Base-by-base conservation (phyloP, 1,284 basidiomycete species). In the Marasmius oreades region DNA sequence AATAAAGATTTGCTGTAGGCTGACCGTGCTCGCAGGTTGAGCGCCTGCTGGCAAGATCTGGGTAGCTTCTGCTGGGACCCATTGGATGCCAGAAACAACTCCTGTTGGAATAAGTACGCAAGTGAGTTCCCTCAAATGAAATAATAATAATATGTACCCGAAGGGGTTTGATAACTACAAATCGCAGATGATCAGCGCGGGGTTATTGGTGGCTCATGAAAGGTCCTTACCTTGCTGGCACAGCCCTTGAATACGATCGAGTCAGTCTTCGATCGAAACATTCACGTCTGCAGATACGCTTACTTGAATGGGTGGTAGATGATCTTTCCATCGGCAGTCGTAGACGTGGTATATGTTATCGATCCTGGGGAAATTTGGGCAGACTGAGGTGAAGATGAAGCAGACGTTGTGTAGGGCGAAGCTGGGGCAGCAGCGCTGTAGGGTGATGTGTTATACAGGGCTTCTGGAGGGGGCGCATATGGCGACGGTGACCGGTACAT, bases 291-390 rank as follows among this genome's bases (percentile, higher is more conserved):
- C 18, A 24, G 47, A 43, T 34, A 36, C 48, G 45, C 82, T 63
- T 64, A 87, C 87, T 75, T 88, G 80, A 88, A 90, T 4, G 83
- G 78, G 64, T 88, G 84, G 66, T 89, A 90, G 48, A 77, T 66
- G 34, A 81, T 59, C 62, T 77, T 73, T 8, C 88, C 88, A 72
- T 88, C 82, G 33, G 78, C 70, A 2, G 74, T 76, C 1, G 73
- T 76, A 2, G 80, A 77, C 7, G 85, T 87, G 1, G 86, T 86
- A 61, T 88, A 90, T 18, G 85, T 88, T 64, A 85, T 77, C 42
- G 84, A 72, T 24, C 86, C 86, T 37, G 85, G 78, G 8, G 63
- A 63, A 33, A 77, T 72, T 52, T 70, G 65, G n/a, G 42, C 42
- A 51, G 39, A 53, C 48, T 33, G 42, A 28, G 24, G 52, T 16